These are phyloP conservation scores for Nowakowskiella sp. DNA, from an alignment of 192 early-diverging fungal genomes.

Conservation along the genomic window DNA sequence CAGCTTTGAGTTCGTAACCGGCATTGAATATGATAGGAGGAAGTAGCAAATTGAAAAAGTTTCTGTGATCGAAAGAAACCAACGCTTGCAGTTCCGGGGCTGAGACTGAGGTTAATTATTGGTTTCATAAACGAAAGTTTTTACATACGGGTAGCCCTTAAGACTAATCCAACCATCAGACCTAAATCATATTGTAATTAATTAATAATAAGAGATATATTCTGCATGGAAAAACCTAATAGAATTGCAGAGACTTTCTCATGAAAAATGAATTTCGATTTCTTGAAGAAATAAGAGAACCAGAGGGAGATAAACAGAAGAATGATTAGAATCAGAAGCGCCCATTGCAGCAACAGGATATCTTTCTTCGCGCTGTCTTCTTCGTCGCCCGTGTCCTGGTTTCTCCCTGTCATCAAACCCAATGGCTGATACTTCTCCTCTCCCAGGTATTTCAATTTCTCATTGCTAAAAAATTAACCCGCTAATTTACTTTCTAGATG, in stretches of 20 bases:
- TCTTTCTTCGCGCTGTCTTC: too few species aligned
- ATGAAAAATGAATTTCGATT: constrained; percentile 80
- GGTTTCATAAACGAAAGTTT: constrained; percentile 41
- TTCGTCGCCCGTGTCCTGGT: too few species aligned
- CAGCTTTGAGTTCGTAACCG: constrained; percentile 89
- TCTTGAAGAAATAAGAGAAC: constrained; percentile 82
- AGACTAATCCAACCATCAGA: too few species aligned
- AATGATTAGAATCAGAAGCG: constrained; percentile 76
- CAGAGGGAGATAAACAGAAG: constrained; percentile 78
- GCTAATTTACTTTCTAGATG: too few species aligned
- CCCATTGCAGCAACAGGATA: too few species aligned
- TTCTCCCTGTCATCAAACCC: too few species aligned
- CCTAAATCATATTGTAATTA: too few species aligned
- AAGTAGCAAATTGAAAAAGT: constrained; percentile 94
- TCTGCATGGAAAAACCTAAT: constrained; percentile 47
- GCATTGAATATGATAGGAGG: constrained; percentile 98
- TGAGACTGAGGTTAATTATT: neutral
- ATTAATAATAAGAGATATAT: neutral
- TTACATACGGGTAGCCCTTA: constrained; percentile 66
- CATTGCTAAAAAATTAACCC: too few species aligned
- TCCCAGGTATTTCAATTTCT: too few species aligned
- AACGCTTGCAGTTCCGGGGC: constrained; percentile 24
- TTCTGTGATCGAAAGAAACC: constrained; percentile 82
- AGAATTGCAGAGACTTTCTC: constrained; percentile 93
- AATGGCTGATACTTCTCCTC: too few species aligned